Conservation (phyloP, 2,329 filamentous ascomycete species). For the Colletotrichum scovillei region DNA sequence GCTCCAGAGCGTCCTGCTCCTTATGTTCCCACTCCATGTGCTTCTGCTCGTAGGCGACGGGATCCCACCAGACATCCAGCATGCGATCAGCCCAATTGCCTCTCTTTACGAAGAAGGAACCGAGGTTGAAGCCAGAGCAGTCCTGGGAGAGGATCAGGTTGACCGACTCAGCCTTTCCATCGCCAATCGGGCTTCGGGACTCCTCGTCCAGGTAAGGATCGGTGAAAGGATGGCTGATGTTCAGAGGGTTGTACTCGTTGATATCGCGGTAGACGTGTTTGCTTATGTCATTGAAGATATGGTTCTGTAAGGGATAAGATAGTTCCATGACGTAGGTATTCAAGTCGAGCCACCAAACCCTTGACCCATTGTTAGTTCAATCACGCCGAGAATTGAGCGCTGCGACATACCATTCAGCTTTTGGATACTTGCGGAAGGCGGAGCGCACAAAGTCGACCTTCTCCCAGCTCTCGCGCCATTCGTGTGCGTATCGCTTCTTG, state of each 20-base stretch:
- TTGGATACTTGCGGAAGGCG: slow-evolving; percentile 90
- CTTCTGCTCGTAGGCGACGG: slow-evolving; percentile 95
- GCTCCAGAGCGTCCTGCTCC: slow-evolving; percentile 94
- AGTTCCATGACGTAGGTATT: slow-evolving; percentile 99
- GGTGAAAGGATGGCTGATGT: slow-evolving; percentile 86
- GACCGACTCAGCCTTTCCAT: slow-evolving; percentile 81
- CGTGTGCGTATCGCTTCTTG: slow-evolving; percentile 97
- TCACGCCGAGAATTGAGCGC: neutral
- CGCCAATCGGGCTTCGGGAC: slow-evolving; percentile 78
- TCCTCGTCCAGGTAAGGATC: slow-evolving; percentile 81
- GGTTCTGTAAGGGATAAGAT: slow-evolving; percentile 85
- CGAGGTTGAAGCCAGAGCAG: slow-evolving; percentile 95
- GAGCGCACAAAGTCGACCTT: slow-evolving; percentile 95
- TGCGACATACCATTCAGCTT: slow-evolving; percentile 87
- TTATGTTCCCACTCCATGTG: slow-evolving; percentile 99
- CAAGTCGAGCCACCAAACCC: slow-evolving; percentile 99
- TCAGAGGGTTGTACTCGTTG: slow-evolving; percentile 94
- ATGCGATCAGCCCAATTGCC: slow-evolving; percentile 91
- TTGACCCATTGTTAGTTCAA: slow-evolving; percentile 48
- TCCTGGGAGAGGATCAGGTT: slow-evolving; percentile 93
- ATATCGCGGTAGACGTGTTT: slow-evolving; percentile 91
- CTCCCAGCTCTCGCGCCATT: slow-evolving; percentile 99
- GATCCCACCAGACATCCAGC: slow-evolving; percentile 98
- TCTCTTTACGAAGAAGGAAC: slow-evolving; percentile 91
- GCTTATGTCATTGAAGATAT: slow-evolving; percentile 86